These are phyloP conservation scores for Aspergillus chevalieri DNA, from an alignment of 2,329 filamentous ascomycete species.

Conservation along the genomic window DNA sequence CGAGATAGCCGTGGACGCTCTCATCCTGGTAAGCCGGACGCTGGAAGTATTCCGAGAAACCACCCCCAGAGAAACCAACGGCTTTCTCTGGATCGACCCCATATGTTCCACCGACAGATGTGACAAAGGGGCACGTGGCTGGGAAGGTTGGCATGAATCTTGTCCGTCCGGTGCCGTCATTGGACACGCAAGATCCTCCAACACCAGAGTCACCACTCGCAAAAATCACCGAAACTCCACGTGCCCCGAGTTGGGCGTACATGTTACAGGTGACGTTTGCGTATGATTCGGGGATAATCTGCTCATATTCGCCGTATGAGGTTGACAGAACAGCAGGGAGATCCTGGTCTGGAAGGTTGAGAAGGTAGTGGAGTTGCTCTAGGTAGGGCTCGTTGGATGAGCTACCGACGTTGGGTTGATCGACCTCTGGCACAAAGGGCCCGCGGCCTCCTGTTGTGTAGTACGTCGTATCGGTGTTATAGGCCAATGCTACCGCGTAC, in stretches of 20 bases:
- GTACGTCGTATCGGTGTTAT: slow-evolving; percentile 50
- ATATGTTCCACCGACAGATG: slow-evolving; percentile 55
- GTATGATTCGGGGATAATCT: slow-evolving; percentile 54
- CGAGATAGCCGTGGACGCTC: slow-evolving; percentile 41
- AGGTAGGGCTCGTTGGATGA: slow-evolving; percentile 63
- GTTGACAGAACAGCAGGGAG: slow-evolving; percentile 61
- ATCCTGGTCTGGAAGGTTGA: slow-evolving; percentile 47
- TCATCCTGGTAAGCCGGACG: slow-evolving; percentile 43
- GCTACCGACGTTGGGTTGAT: slow-evolving; percentile 31
- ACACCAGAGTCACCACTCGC: slow-evolving; percentile 59
- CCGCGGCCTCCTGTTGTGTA: slow-evolving; percentile 57
- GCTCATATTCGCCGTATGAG: slow-evolving; percentile 67
- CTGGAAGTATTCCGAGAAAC: slow-evolving; percentile 47
- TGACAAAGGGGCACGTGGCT: slow-evolving; percentile 57
- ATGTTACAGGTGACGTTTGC: slow-evolving; percentile 56
- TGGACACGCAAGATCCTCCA: slow-evolving; percentile 49
- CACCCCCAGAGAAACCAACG: slow-evolving; percentile 47
- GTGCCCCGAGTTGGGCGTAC: slow-evolving; percentile 58
- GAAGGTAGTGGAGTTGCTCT: slow-evolving; percentile 56
- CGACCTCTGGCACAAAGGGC: slow-evolving; percentile 45
- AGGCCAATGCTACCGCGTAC: slow-evolving; percentile 52
- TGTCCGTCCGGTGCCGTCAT: slow-evolving; percentile 49
- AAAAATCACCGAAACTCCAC: slow-evolving; percentile 63
- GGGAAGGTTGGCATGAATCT: slow-evolving; percentile 52
- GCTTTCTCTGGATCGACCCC: slow-evolving; percentile 49